These are phyloP conservation scores for Mortierella sp. DNA, from an alignment of 371 early-diverging fungal genomes.

Conservation along the genomic window DNA sequence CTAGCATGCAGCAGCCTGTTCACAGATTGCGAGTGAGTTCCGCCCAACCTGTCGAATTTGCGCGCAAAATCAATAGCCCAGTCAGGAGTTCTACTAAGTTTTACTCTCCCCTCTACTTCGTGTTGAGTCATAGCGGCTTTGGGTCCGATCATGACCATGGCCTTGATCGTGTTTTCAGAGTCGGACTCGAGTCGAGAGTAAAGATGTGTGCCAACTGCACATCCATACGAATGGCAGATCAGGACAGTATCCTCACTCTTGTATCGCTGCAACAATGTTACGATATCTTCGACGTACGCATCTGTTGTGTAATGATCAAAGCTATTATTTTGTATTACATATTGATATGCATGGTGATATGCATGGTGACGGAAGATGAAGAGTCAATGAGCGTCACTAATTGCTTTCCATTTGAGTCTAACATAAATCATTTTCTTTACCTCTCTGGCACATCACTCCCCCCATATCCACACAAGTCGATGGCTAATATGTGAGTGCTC, in stretches of 20 bases:
- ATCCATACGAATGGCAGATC: conserved; percentile 80
- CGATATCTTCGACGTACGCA: conserved; percentile 68
- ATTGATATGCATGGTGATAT: neutral
- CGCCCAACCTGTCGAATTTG: conserved; percentile 72
- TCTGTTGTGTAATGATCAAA: conserved; percentile 69
- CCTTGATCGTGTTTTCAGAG: conserved; percentile 58
- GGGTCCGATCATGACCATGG: conserved; percentile 72
- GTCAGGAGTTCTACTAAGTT: conserved; percentile 65
- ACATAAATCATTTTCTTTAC: conserved; percentile 38
- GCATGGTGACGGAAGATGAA: neutral
- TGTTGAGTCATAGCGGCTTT: conserved; percentile 65
- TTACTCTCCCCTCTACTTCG: conserved; percentile 58
- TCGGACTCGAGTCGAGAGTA: conserved; percentile 51
- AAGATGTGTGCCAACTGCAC: conserved; percentile 68
- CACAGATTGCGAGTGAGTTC: conserved; percentile 69
- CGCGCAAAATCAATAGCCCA: conserved; percentile 68
- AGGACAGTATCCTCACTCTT: conserved; percentile 71
- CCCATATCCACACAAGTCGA: conserved; percentile 79
- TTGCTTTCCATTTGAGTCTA: neutral
- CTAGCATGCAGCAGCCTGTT: conserved; percentile 66
- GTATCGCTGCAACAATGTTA: conserved; percentile 67
- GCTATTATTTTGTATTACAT: conserved; percentile 36
- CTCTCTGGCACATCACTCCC: conserved; percentile 66
- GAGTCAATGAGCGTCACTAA: neutral
- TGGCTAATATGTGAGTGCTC: conserved; percentile 75